Conservation (phyloP, 2,329 filamentous ascomycete species). For the Tolypocladium paradoxum region DNA sequence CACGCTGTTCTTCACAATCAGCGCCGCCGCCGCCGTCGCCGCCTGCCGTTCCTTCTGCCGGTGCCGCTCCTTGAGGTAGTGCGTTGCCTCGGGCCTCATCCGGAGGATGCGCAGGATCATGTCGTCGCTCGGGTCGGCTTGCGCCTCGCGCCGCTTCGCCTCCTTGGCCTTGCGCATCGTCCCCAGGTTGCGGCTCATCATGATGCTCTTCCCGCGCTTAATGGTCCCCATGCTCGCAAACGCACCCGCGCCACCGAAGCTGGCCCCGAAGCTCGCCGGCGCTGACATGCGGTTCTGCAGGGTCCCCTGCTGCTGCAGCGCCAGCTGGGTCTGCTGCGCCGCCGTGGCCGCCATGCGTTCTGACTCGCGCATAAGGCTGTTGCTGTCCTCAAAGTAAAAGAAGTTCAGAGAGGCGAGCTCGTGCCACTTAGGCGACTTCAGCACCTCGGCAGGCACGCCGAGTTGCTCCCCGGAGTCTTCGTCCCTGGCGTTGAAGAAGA, state of each 20-base stretch:
- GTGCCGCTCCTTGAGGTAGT: slow-evolving; percentile 81
- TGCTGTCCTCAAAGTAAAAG: slow-evolving; percentile 93
- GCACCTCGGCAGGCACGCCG: slow-evolving; percentile 79
- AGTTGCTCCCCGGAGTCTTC: slow-evolving; percentile 70
- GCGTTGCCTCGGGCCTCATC: slow-evolving; percentile 83
- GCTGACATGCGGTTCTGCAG: slow-evolving; percentile 59
- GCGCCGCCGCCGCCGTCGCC: slow-evolving; percentile 79
- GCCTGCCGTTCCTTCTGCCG: slow-evolving; percentile 90
- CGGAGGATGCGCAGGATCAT: slow-evolving; percentile 93
- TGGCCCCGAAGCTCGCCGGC: slow-evolving; percentile 36
- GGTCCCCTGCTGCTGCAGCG: slow-evolving; percentile 38
- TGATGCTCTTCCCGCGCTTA: slow-evolving; percentile 65
- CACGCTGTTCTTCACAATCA: slow-evolving; percentile 90
- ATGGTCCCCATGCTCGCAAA: slow-evolving; percentile 62
- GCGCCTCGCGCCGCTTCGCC: slow-evolving; percentile 88
- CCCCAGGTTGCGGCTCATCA: slow-evolving; percentile 87
- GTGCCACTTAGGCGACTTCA: slow-evolving; percentile 97
- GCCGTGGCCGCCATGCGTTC: slow-evolving; percentile 91
- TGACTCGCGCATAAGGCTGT: slow-evolving; percentile 86
- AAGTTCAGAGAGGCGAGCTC: slow-evolving; percentile 94
- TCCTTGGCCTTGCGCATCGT: slow-evolving; percentile 96
- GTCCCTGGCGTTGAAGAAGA: slow-evolving; percentile 90
- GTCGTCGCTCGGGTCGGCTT: slow-evolving; percentile 93
- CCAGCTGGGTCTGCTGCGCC: slow-evolving; percentile 61
- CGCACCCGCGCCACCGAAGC: slow-evolving; percentile 21